phyloP scores from a whole-genome alignment of 768 basidiomycete genomes.

The Termitomyces sp. region DNA sequence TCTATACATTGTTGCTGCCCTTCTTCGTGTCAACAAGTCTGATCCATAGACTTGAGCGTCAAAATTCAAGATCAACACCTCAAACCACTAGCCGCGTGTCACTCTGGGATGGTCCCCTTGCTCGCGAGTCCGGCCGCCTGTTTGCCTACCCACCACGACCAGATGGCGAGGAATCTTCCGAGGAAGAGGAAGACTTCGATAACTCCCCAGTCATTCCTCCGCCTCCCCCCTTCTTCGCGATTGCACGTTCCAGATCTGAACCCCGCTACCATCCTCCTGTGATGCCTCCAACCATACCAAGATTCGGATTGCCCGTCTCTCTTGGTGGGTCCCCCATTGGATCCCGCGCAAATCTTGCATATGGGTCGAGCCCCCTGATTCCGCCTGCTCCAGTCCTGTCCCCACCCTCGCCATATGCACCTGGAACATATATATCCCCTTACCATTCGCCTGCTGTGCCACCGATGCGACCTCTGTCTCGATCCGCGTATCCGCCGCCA shows the following conservation, averaged over 20 bases:
- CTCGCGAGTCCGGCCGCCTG: conserved; percentile 20
- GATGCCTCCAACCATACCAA: conserved; percentile 1
- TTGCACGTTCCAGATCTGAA: conserved; percentile 10
- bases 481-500: not conserved
- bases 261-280: conserved; percentile 2
- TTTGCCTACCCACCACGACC: conserved; percentile 7
- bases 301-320: conserved; percentile 2
- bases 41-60: conserved; percentile 23
- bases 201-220: conserved; percentile 27
- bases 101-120: conserved; percentile 36
- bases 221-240: conserved; percentile 13
- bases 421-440: conserved; percentile 6
- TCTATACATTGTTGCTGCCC: not conserved
- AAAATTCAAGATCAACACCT: conserved; percentile 21
- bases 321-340: conserved; percentile 9
- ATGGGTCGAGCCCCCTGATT: conserved; percentile 2
- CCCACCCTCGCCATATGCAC: conserved; percentile 11
- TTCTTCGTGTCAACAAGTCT: not conserved
- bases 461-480: conserved; percentile 4
- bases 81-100: conserved; percentile 25
- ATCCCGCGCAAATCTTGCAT: conserved; percentile 6
- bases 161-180: conserved; percentile 21
- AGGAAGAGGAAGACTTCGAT: conserved; percentile 22
- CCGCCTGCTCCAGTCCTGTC: not conserved
- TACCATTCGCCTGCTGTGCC: conserved; percentile 12